Evolutionary conservation across 441 rosid species (phyloP), one percentile per base, ranked within the genome.

Genomic region (Geranium incanum): DNA sequence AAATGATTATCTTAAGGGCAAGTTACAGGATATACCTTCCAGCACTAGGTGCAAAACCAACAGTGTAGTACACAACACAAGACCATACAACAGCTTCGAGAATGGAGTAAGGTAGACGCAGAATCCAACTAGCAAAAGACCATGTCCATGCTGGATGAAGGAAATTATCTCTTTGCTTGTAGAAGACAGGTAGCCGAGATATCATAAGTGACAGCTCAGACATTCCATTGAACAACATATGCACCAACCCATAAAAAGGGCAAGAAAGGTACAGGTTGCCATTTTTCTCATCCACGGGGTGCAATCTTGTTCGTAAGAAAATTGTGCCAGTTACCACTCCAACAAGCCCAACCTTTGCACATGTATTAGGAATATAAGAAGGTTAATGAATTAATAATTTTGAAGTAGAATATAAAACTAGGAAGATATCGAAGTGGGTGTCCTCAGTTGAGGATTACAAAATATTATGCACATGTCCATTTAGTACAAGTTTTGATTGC

Each of bases 71-170:
- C 18, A 88, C 95, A 43, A 94, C 87, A 70, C 82, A 77, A 72
- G 91, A 86, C 98, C 98, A 94, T 3, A 91, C 93, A 73, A 88
- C 78, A 73, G 98, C 83, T 82, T 91, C 98, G 72, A 91, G 41
- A 70, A 85, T 5, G 65, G 98, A 94, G 77, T 91, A 94, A 64
- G 98, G 98, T 73, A 91, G 72, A 23, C 98, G 96, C 69, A 91
- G 80, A 21, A 91, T 43, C 87, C 92, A 91, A 74, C 96, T 89
- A 71, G 89, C 84, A 18, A 82, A 0, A 69, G 93, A 88, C 97
- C 97, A 91, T 0, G 90, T 84, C 98, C 97, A 91, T 74, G 95
- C 92, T 70, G 98, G 97, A 83, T 91, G 95, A 78, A 94, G 91
- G 37, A 78, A 81, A 84, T 89, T 94, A 73, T 91, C 97, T 45